These are phyloP conservation scores for Collybia nuda DNA, from an alignment of 768 basidiomycete species.

Conservation along the genomic window DNA sequence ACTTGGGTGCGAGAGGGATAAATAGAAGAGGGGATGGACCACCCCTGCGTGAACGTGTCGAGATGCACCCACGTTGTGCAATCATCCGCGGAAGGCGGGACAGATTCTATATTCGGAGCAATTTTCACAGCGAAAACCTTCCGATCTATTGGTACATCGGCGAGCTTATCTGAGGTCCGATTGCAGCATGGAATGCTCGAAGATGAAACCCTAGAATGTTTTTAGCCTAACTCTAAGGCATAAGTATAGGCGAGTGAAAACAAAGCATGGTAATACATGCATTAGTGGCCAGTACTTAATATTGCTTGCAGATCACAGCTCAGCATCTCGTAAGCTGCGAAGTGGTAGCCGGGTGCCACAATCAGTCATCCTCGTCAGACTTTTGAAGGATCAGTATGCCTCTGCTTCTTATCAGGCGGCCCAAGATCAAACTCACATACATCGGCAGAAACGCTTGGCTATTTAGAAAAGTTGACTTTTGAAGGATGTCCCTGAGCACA, in stretches of 20 bases:
- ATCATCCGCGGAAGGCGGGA: slow-evolving; percentile 49
- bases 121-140: slow-evolving; percentile 39
- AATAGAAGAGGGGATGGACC: slow-evolving; percentile 24
- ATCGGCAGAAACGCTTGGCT: slow-evolving; percentile 21
- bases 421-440: slow-evolving; percentile 14
- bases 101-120: slow-evolving; percentile 33
- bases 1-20: slow-evolving; percentile 24
- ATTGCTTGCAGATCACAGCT: slow-evolving; percentile 1
- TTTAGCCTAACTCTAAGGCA: neutral
- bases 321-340: slow-evolving; percentile 3
- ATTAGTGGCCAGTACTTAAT: neutral
- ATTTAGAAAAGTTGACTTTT: slow-evolving; percentile 21
- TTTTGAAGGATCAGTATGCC: slow-evolving; percentile 26
- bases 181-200: slow-evolving; percentile 1
- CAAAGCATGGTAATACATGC: neutral
- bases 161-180: slow-evolving; percentile 30
- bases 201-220: neutral
- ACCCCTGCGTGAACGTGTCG: slow-evolving; percentile 33
- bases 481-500: slow-evolving; percentile 27
- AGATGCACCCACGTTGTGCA: slow-evolving; percentile 32
- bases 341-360: slow-evolving; percentile 33
- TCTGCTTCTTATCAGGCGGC: neutral
- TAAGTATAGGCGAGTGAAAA: neutral
- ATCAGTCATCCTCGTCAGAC: slow-evolving; percentile 25
- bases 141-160: slow-evolving; percentile 36